Percentiles rank a stretch among this genome's conserved stretches.
These are phyloP conservation scores for Aureobasidium namibiae DNA, from an alignment of 2,329 filamentous ascomycete species.

Conservation along the genomic window DNA sequence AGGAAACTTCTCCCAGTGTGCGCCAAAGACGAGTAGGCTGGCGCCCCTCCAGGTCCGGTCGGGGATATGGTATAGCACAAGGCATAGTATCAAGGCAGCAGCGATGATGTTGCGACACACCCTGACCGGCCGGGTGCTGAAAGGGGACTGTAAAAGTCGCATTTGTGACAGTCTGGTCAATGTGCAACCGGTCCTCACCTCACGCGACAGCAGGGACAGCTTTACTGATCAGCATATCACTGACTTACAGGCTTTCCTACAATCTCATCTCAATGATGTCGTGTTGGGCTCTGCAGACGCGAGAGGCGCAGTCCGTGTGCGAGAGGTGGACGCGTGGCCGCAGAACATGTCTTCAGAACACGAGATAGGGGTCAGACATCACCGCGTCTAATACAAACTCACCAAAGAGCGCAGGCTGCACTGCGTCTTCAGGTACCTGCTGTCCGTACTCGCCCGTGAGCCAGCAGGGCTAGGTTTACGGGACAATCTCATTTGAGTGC, in stretches of 20 bases:
- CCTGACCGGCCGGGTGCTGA: background rate
- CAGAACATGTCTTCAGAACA: background rate
- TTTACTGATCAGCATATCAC: background rate
- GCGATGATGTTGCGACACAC: background rate
- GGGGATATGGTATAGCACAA: background rate
- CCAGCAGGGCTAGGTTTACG: no score
- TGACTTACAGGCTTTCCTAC: background rate
- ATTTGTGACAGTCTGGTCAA: background rate
- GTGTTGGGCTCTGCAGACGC: background rate
- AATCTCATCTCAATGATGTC: background rate
- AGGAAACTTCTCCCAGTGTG: background rate
- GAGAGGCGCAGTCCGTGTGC: background rate
- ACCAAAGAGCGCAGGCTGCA: background rate
- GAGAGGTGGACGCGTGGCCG: background rate
- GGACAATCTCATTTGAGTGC: background rate
- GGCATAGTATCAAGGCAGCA: background rate
- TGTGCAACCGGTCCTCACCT: background rate
- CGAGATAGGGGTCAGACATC: background rate
- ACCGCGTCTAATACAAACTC: background rate
- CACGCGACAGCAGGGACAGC: background rate
- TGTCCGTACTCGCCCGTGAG: background rate
- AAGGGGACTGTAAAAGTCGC: background rate
- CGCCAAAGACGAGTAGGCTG: background rate
- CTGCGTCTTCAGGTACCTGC: background rate
- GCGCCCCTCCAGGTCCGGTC: background rate